Base-by-base conservation (phyloP, 352 stramenopile genomes). In the Pythium rishiriense region DNA sequence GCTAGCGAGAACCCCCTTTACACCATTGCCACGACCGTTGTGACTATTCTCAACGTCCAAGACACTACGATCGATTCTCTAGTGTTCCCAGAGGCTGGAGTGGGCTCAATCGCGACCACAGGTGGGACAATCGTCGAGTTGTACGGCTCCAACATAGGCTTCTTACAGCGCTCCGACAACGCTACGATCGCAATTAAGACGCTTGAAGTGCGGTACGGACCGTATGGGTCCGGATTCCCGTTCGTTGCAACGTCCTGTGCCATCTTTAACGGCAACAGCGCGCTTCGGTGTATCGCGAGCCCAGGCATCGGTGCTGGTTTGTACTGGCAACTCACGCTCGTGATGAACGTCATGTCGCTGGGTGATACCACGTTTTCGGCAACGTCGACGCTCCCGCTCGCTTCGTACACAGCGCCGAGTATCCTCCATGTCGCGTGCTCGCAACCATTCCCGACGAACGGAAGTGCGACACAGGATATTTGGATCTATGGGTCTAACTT, bases 61-160 rank as follows among this genome's bases (percentile, higher is more conserved):
- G 70, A 76, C 33, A 76, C 70, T 29, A 71, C 70, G 1, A 66
- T 76, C 48, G 65, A 74, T 19, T 14, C 21, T 0, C 39, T 76
- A 21, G 43, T 58, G 24, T 55, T 71, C 19, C 37, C 57, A 26
- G 49, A 52, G 1, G 15, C 46, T 0, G 46, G 21, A 25, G 28
- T 26, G n/a, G 29, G 31, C 0, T 47, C 62, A 12, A 58, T 89
- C 2, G 35, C 74, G 4, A 85, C 80, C 1, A 60, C 62, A 0
- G 78, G 80, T 45, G 74, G 74, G 0, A 64, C 86, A 35, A 47
- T 39, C 0, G 58, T 89, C 26, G 31, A 77, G 25, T 43, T 87
- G 19, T 72, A 65, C 3, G 80, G 77, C 4, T 69, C 69, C 35
- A 85, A 89, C 48, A 76, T 89, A 10, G 80, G 80, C 10, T 89